Evolutionary conservation across 257 asterid genomes (phyloP), one percentile per base, ranked within the genome.

Genomic region (Agastache rugosa): DNA sequence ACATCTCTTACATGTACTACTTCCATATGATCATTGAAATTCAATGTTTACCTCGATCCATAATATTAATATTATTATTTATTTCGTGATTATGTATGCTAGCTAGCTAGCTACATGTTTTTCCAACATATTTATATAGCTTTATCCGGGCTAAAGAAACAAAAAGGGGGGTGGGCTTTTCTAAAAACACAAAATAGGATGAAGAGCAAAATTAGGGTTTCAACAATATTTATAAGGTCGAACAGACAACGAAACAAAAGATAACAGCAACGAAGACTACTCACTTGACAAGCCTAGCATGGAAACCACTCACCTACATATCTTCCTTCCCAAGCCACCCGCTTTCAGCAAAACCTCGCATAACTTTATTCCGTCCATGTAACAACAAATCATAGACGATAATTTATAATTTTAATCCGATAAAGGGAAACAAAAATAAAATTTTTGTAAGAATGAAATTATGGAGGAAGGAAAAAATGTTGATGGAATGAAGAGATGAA

Each of bases 231-330:
- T 75, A 62, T 73, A 79, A 87, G 96, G 96, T 87, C 96, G 92
- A 87, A 89, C 96, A 85, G 96, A 89, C 96, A 89, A 89, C 84
- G 96, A 87, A 77, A 71, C 87, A 77, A 74, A 87, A 85, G 89
- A 56, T 51, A 84, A 77, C 79, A 55, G 78, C 83, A 69, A 72
- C 61, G 69, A 55, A 74, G 90, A 87, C 88, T 79, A 82, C 96
- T 87, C 83, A 45, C 79, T 85, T 85, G 83, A 82, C 95, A 87
- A 89, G 81, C 65, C 75, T 50, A 75, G 86, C 90, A 88, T 53
- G 66, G 88, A 88, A 81, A 81, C 48, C 86, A 88, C 86, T 85
- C 89, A 86, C 85, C 88, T 14, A 50, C 20, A 15, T 17, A 34
- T 70, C 19, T 51, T 34, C 7, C 37, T 1, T 31, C 37, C 37